Evolutionary conservation across 371 early-diverging fungal species (phyloP).

Genomic region (Mucor plumbeus): DNA sequence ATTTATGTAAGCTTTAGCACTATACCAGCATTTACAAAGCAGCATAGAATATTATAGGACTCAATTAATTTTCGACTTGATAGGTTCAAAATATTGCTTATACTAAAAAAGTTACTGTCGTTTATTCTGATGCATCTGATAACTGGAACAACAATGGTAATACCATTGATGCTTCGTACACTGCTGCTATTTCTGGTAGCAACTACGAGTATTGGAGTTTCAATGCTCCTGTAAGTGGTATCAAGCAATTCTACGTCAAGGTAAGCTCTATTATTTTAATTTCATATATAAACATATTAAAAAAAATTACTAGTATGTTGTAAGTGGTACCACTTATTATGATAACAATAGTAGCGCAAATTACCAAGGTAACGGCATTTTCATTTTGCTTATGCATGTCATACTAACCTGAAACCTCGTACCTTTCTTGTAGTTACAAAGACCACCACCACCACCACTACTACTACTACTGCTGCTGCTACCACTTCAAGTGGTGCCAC

Average conservation of each 20-base stretch:
- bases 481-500: slow-evolving; percentile 21
- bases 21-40: too few relatives aligned
- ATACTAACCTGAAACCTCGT: background rate
- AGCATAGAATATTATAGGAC: too few relatives aligned
- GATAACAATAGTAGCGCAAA: slow-evolving; percentile 38
- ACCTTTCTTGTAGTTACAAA: background rate
- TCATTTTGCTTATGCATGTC: background rate
- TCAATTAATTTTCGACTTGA: background rate
- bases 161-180: slow-evolving; percentile 27
- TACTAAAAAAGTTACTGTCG: slow-evolving; percentile 39
- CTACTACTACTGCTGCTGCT: slow-evolving; percentile 17
- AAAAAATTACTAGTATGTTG: slow-evolving; percentile 45
- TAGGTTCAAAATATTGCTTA: slow-evolving; percentile 49
- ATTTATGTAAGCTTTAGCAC: slow-evolving; percentile 29
- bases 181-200: slow-evolving; percentile 27
- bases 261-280: slow-evolving; percentile 9
- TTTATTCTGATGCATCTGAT: slow-evolving; percentile 34
- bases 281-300: background rate
- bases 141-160: slow-evolving; percentile 36
- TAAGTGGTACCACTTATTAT: slow-evolving; percentile 41
- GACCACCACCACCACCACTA: background rate
- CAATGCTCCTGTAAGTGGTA: slow-evolving; percentile 34
- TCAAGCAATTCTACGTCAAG: slow-evolving; percentile 45
- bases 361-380: slow-evolving; percentile 16
- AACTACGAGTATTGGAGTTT: slow-evolving; percentile 51